Base-by-base conservation (phyloP, 1,139 yeast genomes). In the Yamadazyma dushanensis region DNA sequence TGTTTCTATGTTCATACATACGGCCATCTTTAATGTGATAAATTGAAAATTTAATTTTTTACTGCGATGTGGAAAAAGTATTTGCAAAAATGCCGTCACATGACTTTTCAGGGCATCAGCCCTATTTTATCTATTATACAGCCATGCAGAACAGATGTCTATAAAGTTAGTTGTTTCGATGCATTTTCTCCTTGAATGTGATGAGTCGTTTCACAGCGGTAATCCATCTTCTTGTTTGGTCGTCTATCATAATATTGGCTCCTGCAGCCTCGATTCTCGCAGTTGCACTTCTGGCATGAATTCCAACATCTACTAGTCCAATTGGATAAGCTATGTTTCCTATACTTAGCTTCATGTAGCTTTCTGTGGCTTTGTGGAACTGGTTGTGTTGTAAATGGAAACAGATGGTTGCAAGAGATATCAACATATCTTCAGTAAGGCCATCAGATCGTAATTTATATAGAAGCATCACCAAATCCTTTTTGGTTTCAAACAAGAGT, bases 281-380 rank as follows among this genome's bases (percentile, higher is more conserved):
- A 16, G 57, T 56, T 14, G 84, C 78, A 45, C 80, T 75, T 41
- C 94, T 64, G 26, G 80, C 83, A 55, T 88, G 96, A 40, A 88
- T 86, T 31, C 94, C 90, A 10, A 87, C 85, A 37, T 78, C 77
- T 9, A 80, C 68, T 8, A 88, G 86, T 24, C 96, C 96, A 44
- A 88, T 84, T 2, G 96, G 96, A 95, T 96, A 88, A 2, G 95
- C 92, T 2, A 85, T 88, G 47, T 86, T 86, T 1, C 96, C 96
- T 22, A 88, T 81, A 51, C 94, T 83, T 44, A 88, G 63, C 45
- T 83, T 76, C 70, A 86, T 66, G 54, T 88, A 88, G 25, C 81
- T 70, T 49, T 84, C 87, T 42, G 77, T 76, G 4, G 95, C 90
- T 35, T 65, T 65, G 26, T 63, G 59, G 48, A 57, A 80, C 24